phyloP scores from a whole-genome alignment of 225 moss, liverwort and hornwort genomes.

The Climacium dendroides region DNA sequence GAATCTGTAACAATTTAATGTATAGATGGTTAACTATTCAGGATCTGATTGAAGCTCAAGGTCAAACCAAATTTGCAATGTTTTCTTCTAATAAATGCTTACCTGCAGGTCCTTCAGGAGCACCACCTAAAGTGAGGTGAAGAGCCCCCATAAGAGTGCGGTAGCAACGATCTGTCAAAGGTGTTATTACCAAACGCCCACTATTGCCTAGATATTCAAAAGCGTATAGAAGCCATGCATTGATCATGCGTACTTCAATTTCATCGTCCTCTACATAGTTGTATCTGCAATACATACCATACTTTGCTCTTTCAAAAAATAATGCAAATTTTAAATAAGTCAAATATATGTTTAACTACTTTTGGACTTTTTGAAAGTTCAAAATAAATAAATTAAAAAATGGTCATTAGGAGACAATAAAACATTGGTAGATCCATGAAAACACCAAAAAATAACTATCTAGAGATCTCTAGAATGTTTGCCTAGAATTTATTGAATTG shows the following conservation, averaged over 20 bases:
- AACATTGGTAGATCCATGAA: too few species aligned
- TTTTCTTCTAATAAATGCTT: neutral
- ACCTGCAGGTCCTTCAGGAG: conserved; percentile 90
- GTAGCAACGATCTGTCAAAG: conserved; percentile 76
- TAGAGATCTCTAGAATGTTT: too few species aligned
- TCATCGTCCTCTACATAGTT: conserved; percentile 20
- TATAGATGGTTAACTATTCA: neutral
- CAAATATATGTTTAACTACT: neutral
- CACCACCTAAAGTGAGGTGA: conserved; percentile 70
- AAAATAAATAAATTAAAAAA: too few species aligned
- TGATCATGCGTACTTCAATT: conserved; percentile 77
- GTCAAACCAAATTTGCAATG: neutral
- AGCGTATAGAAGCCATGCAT: conserved; percentile 61
- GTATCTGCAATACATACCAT: conserved; percentile 8
- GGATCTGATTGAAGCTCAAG: neutral
- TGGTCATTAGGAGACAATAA: too few species aligned
- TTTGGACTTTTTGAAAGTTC: too few species aligned
- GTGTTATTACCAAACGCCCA: conserved; percentile 64
- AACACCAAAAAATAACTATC: too few species aligned
- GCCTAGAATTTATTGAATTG: too few species aligned
- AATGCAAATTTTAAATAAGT: neutral
- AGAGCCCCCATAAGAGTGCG: conserved; percentile 79
- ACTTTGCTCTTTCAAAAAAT: neutral
- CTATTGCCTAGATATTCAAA: conserved; percentile 79
- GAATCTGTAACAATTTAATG: neutral